A percentile compares a stretch with the other conserved stretches of the same genome.
phyloP scores from a whole-genome alignment of 2,329 filamentous ascomycete species.

The Curvularia spicifera region DNA sequence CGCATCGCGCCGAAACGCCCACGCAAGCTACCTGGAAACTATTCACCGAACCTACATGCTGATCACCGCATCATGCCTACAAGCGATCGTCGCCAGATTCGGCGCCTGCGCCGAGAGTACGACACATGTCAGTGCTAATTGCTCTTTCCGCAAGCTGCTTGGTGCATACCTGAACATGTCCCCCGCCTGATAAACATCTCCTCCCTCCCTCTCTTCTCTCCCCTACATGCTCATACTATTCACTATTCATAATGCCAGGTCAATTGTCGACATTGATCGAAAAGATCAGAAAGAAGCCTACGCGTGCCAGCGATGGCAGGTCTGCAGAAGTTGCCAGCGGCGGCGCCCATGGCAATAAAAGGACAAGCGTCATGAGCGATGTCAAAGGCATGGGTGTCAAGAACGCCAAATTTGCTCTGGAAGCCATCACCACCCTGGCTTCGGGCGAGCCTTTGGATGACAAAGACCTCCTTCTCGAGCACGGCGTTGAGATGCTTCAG shows the following conservation, averaged over 20 bases:
- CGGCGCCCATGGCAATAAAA: slow-evolving; percentile 25
- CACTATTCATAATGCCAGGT: slow-evolving; percentile 33
- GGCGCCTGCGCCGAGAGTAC: slow-evolving; percentile 16
- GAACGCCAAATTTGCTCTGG: slow-evolving; percentile 54
- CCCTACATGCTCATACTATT: slow-evolving; percentile 5
- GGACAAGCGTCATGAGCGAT: slow-evolving; percentile 55
- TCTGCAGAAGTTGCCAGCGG: slow-evolving; percentile 41
- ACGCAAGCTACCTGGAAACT: slow-evolving; percentile 9
- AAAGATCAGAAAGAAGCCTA: slow-evolving; percentile 56
- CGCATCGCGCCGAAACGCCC: slow-evolving; percentile 13
- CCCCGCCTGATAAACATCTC: slow-evolving; percentile 6
- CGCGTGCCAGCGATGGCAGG: slow-evolving; percentile 57
- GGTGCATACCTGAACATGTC: slow-evolving; percentile 8
- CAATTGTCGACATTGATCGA: slow-evolving; percentile 54
- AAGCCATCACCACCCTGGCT: slow-evolving; percentile 67
- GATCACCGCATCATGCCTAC: slow-evolving; percentile 25
- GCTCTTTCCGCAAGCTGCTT: slow-evolving; percentile 5
- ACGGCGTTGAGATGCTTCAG: slow-evolving; percentile 61
- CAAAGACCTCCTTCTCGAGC: slow-evolving; percentile 51
- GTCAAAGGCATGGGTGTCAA: slow-evolving; percentile 61
- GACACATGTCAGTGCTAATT: slow-evolving; percentile 12
- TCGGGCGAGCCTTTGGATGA: slow-evolving; percentile 72
- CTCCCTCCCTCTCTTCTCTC: background rate
- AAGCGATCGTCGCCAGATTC: slow-evolving; percentile 17
- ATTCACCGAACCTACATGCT: slow-evolving; percentile 24